phyloP scores from a whole-genome alignment of 768 basidiomycete species.

The Boletellus ananiceps region DNA sequence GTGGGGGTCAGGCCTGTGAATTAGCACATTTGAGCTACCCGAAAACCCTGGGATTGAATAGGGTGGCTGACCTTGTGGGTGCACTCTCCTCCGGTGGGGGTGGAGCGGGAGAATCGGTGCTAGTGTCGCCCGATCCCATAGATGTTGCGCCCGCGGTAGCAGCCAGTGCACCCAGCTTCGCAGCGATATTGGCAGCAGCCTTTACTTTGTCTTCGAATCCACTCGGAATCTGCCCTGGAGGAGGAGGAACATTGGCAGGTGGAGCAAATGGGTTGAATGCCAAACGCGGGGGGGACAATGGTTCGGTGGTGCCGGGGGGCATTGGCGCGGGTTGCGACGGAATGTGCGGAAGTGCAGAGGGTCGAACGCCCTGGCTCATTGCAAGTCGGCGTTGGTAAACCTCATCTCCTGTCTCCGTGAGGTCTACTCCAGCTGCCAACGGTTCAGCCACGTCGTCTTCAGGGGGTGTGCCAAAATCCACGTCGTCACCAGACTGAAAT shows the following conservation, averaged over 20 bases:
- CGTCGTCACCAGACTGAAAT: slow-evolving; percentile 16
- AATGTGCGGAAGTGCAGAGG: slow-evolving; percentile 27
- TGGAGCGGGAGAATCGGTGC: slow-evolving; percentile 23
- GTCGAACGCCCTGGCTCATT: slow-evolving; percentile 42
- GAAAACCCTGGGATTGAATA: background rate
- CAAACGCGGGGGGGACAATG: slow-evolving; percentile 47
- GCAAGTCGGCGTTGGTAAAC: slow-evolving; percentile 60
- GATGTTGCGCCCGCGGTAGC: slow-evolving; percentile 23
- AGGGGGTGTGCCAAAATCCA: slow-evolving; percentile 16
- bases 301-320: slow-evolving; percentile 17
- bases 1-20: slow-evolving; percentile 52
- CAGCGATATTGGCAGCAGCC: slow-evolving; percentile 80
- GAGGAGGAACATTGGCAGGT: slow-evolving; percentile 54
- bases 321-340: slow-evolving; percentile 21
- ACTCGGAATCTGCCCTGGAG: slow-evolving; percentile 41
- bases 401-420: slow-evolving; percentile 57
- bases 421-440: slow-evolving; percentile 1
- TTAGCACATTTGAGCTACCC: background rate
- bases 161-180: slow-evolving; percentile 59
- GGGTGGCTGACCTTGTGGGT: slow-evolving; percentile 12
- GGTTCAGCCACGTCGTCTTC: slow-evolving; percentile 4
- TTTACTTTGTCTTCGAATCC: slow-evolving; percentile 65
- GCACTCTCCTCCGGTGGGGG: slow-evolving; percentile 29
- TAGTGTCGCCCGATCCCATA: slow-evolving; percentile 23
- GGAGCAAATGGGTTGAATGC: slow-evolving; percentile 73